Base-by-base conservation (phyloP, 2,329 filamentous ascomycete genomes). In the Hypoxylon sp. region DNA sequence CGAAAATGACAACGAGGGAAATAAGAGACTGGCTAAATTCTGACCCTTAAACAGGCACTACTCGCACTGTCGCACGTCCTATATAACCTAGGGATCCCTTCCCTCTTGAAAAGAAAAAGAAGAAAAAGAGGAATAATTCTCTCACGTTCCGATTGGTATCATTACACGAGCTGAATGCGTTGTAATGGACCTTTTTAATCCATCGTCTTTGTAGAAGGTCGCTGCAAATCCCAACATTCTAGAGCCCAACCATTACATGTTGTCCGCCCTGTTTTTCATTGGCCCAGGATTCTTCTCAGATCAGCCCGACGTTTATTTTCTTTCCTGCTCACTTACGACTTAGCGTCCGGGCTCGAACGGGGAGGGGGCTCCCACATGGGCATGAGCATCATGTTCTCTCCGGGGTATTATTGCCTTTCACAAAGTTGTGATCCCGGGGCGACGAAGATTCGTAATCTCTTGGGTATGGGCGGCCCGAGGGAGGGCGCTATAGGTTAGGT, bases 181-280 rank as follows among this genome's bases (percentile, higher is more conserved):
- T 61, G 42, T 59, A 64, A 49, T 62, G 44, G 44, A 48, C 57
- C 55, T 44, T 56, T 28, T 53, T 55, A 33, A 48, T 51, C 51
- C 45, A 60, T 38, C 52, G 45, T 58, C 46, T 56, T 54, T 58
- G 64, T 65, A 63, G 50, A 57, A 61, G 53, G 56, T 55, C 53
- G 32, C 45, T 44, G 54, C 40, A 53, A 59, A 66, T 65, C 65
- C 68, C 60, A 70, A 68, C 62, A 64, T 33, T 65, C 56, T 52
- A 60, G 66, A 48, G 24, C 61, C 53, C 50, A 60, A 56, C 59
- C 50, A 18, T 33, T 20, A 20, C 36, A 46, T 26, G n/a, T 30
- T 48, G 65, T 38, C 55, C 68, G 68, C 68, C 68, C 57, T 64
- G 22, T 33, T 66, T 66, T 62, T 61, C 6, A 70, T 70, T 70